Evolutionary conservation across 1,139 yeast species (phyloP), one percentile per base, ranked within the genome.

Genomic region (Komagataea norvegica): DNA sequence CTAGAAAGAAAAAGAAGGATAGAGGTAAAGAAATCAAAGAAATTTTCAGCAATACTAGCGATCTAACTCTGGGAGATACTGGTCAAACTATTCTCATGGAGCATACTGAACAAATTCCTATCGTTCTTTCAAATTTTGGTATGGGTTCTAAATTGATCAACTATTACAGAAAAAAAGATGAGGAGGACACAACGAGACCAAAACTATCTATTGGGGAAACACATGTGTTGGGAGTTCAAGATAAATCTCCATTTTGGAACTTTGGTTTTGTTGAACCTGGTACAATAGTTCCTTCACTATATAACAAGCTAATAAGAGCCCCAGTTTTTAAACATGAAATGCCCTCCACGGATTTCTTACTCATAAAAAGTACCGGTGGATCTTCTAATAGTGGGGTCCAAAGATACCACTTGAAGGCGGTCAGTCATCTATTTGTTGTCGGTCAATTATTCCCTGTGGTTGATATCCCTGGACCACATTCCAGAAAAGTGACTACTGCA

Each of bases 241-340:
- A 93, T 60, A 73, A 95, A 51, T 85, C 95, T 10, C 97, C 99
- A 10, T 93, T 91, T 57, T 93, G 98, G 98, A 91, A 89, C 57
- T 93, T 88, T 66, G 99, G 99, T 2, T 85, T 84, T 61, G 97
- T 93, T 11, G 96, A 88, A 36, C 86, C 89, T 3, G 99, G 98
- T 4, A 87, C 83, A 51, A 77, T 87, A 43, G 96, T 89, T 2
- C 97, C 97, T 1, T 85, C 98, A 0, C 64, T 91, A 38, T 93
- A 93, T 62, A 93, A 91, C 58, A 84, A 88, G 50, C 80, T 93
- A 83, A 63, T 83, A 6, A 69, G 98, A 45, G 97, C 99, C 0
- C 98, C 99, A 0, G 74, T 91, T 4, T 91, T 87, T 65, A 79
- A 80, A 54, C 98, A 93, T 55, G 94, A 87, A 29, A 71, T 80